phyloP scores from a whole-genome alignment of 208 protist species.

The Ichthyophonus hoferi region DNA sequence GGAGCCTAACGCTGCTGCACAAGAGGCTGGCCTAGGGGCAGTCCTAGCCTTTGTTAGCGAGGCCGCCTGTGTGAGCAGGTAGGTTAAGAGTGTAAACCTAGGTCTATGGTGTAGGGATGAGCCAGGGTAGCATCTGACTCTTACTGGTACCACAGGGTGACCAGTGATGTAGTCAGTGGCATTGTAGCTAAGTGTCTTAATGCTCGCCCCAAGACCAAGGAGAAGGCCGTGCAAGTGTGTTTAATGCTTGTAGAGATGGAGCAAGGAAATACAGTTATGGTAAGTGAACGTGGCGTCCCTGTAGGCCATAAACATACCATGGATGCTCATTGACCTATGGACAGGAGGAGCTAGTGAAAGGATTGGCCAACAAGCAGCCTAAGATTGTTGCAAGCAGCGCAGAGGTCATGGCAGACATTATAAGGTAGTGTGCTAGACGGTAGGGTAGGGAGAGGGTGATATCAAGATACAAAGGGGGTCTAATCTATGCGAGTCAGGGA shows the following conservation, averaged over 20 bases:
- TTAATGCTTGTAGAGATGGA: not conserved
- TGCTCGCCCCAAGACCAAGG: not conserved
- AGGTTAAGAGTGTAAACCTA: no score
- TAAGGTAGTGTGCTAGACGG: not conserved
- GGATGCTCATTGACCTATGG: not conserved
- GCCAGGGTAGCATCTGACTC: no score
- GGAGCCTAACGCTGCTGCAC: not conserved
- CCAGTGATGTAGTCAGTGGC: not conserved
- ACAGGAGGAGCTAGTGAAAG: conserved; percentile 22
- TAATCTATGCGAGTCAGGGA: not conserved
- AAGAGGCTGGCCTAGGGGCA: not conserved
- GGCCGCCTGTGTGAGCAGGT: not conserved
- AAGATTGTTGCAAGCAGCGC: not conserved
- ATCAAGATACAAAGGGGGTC: not conserved
- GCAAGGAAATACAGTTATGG: not conserved
- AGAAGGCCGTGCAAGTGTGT: not conserved
- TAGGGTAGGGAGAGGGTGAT: not conserved
- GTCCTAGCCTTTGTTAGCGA: not conserved
- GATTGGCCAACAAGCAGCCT: conserved; percentile 27
- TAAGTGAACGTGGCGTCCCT: not conserved
- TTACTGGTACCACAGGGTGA: not conserved
- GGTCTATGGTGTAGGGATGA: no score
- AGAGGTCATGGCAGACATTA: not conserved
- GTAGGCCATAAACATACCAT: not conserved
- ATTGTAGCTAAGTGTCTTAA: not conserved